Base-by-base conservation (phyloP, 1,284 basidiomycete species). In the Boletus hoseneyae region DNA sequence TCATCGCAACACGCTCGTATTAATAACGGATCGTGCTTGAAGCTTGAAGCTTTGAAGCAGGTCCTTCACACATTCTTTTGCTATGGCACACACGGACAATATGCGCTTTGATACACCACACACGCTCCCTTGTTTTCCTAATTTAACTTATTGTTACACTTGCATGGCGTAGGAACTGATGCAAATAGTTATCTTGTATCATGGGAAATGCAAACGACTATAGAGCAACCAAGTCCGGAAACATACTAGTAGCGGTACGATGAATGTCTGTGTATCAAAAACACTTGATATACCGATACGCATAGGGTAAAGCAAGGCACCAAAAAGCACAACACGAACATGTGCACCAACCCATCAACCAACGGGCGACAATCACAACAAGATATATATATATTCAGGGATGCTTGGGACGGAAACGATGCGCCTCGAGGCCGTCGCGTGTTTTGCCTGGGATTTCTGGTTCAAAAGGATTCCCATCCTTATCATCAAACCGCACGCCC, bases 401-500 rank as follows among this genome's bases (percentile, higher is more conserved):
- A 29, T 9, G 25, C 25, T 18, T 45, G 8, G 15, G 15, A 16
- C 27, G 37, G 18, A 27, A 35, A 33, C 11, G 6, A 1, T n/a
- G 36, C 18, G 16, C 33, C 12, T 15, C 37, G 36, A 36, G 16
- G 34, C 39, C 11, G 7, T 23, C 34, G 21, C 46, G 42, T 19
- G 42, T 4, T 35, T 51, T 45, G 60, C 59, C 47, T 49, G 61
- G 43, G 13, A 51, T 37, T 19, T 59, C 53, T 12, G 65, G 32
- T 25, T 56, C 42, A 34, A 68, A 73, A 8, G 67, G 62, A 18
- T 51, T 52, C 13, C 73, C 74, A 38, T 60, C 57, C 57, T 70
- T 73, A 56, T 75, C 70, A 21, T 66, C 60, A 42, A 75, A 74
- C 35, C 62, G 60, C 12, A 74, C 63, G 5, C 67, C 67, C 36